Percentiles rank a stretch among this genome's conserved stretches.
Evolutionary conservation across 2,329 filamentous ascomycete species (phyloP).

Genomic region (Alternaria postmessia): DNA sequence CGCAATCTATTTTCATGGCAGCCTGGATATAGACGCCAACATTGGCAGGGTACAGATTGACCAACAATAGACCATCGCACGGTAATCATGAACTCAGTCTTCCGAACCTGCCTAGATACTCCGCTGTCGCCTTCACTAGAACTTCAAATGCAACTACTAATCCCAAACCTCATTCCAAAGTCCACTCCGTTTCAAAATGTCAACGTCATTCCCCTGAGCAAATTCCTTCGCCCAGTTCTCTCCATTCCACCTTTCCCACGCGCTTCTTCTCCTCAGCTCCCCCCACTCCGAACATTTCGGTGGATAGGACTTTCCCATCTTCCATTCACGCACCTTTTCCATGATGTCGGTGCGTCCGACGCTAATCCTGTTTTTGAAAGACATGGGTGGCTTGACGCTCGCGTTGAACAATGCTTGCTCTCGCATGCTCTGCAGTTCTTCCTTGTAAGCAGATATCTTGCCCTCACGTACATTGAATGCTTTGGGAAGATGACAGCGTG

Average conservation of each 20-base stretch:
- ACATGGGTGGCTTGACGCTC: not conserved
- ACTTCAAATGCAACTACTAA: not conserved
- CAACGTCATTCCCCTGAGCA: not conserved
- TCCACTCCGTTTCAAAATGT: not conserved
- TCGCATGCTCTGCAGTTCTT: not conserved
- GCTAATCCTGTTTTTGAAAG: not conserved
- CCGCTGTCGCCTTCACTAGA: not conserved
- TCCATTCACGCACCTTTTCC: slow-evolving; percentile 10
- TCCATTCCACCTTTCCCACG: slow-evolving; percentile 19
- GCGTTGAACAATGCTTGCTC: not conserved
- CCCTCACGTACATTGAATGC: not conserved
- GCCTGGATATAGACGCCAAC: not conserved
- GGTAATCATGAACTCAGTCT: not conserved
- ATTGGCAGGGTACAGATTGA: not conserved
- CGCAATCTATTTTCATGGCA: not conserved
- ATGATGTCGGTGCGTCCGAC: not conserved
- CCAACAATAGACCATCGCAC: not conserved
- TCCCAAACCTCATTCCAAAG: not conserved
- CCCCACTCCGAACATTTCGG: not conserved
- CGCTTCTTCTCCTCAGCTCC: not conserved
- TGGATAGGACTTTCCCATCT: slow-evolving; percentile 9
- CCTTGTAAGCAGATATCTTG: not conserved
- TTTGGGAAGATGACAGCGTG: slow-evolving; percentile 1
- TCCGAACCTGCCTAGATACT: too few species aligned
- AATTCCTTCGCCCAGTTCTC: slow-evolving; percentile 2